These are phyloP conservation scores for Vanrija sp. DNA, from an alignment of 1,284 basidiomycete species.

Conservation along the genomic window DNA sequence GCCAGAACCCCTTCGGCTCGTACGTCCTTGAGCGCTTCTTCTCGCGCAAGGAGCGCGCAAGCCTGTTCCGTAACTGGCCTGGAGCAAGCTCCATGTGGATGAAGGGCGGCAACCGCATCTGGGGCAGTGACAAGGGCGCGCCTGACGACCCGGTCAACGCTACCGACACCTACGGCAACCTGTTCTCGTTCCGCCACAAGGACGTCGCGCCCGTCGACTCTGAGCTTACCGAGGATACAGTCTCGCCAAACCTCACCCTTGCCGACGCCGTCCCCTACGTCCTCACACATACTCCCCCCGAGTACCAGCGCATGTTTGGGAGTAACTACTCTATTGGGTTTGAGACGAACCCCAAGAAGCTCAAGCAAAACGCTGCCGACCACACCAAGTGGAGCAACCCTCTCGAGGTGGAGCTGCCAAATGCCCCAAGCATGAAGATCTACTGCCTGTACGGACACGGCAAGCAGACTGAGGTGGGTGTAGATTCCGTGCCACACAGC, in stretches of 20 bases:
- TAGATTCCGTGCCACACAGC: neutral
- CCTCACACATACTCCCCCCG: conserved; percentile 72
- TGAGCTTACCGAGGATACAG: conserved; percentile 41
- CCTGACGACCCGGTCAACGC: conserved; percentile 65
- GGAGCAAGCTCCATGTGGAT: conserved; percentile 92
- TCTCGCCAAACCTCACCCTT: conserved; percentile 72
- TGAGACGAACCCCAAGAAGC: conserved; percentile 65
- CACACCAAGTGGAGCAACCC: conserved; percentile 47
- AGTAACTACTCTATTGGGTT: conserved; percentile 92
- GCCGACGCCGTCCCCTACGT: conserved; percentile 74
- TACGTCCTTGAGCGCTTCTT: conserved; percentile 69
- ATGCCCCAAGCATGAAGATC: conserved; percentile 88
- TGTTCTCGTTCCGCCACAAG: conserved; percentile 70
- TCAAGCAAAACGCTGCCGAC: conserved; percentile 65
- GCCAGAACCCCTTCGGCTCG: conserved; percentile 53
- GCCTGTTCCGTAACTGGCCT: conserved; percentile 91
- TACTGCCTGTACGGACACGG: conserved; percentile 94
- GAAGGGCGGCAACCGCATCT: conserved; percentile 86
- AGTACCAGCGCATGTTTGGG: conserved; percentile 86
- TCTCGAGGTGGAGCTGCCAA: conserved; percentile 57
- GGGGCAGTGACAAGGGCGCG: conserved; percentile 64
- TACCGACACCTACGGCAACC: conserved; percentile 70
- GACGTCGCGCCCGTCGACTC: conserved; percentile 28
- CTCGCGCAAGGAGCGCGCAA: conserved; percentile 81
- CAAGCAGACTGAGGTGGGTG: conserved; percentile 83